Conservation (phyloP, 2,329 filamentous ascomycete genomes). For the Fonsecaea pedrosoi region DNA sequence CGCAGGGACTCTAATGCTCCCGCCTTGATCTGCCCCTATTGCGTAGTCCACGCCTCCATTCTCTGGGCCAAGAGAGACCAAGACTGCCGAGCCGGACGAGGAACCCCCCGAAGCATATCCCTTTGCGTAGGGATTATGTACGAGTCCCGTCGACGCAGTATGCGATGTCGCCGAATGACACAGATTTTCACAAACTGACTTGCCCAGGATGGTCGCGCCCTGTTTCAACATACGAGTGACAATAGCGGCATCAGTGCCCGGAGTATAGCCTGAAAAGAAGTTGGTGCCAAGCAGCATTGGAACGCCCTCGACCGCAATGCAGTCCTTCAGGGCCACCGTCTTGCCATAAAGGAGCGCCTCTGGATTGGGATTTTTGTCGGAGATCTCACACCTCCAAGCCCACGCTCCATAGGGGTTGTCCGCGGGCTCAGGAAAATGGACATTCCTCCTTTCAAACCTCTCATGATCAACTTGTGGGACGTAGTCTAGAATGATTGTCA, state of each 20-base stretch:
- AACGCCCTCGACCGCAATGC: slow-evolving; percentile 55
- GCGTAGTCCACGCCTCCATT: slow-evolving; percentile 41
- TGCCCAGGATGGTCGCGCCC: slow-evolving; percentile 53
- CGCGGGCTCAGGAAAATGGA: slow-evolving; percentile 49
- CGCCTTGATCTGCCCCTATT: slow-evolving; percentile 46
- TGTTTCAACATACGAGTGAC: slow-evolving; percentile 52
- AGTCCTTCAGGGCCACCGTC: slow-evolving; percentile 57
- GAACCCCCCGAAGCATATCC: slow-evolving; percentile 55
- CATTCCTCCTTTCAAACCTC: slow-evolving; percentile 54
- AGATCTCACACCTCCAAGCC: slow-evolving; percentile 51
- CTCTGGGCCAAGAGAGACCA: slow-evolving; percentile 49
- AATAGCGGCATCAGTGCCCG: slow-evolving; percentile 55
- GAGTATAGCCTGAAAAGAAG: slow-evolving; percentile 48
- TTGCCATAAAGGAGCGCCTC: slow-evolving; percentile 48
- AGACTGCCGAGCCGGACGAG: slow-evolving; percentile 51
- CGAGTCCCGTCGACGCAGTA: slow-evolving; percentile 55
- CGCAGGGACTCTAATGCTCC: slow-evolving; percentile 48
- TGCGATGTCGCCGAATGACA: slow-evolving; percentile 52
- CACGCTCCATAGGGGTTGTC: slow-evolving; percentile 52
- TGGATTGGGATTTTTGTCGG: slow-evolving; percentile 31
- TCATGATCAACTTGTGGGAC: slow-evolving; percentile 51
- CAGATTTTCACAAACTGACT: slow-evolving; percentile 57
- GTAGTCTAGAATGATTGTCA: slow-evolving; percentile 50
- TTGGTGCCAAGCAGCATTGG: slow-evolving; percentile 55
- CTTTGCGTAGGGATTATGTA: slow-evolving; percentile 56